phyloP scores from a whole-genome alignment of 805 yeast species.

The Sporopachydermia lactativora region DNA sequence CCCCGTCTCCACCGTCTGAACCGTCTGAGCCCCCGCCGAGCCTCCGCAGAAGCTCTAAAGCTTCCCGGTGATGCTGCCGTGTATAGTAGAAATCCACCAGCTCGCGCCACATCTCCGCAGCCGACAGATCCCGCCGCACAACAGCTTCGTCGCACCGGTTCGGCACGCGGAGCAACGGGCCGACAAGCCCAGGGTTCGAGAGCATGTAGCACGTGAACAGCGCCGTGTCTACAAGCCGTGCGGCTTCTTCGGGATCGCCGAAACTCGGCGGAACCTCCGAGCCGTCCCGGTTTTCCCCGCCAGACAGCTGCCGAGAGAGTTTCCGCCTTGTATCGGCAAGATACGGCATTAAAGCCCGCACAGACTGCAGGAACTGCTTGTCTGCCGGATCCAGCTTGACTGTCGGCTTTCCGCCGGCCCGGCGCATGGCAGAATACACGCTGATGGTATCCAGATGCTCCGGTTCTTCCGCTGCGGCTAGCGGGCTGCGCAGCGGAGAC shows the following conservation, averaged over 20 bases:
- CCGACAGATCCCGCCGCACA: constrained; percentile 40
- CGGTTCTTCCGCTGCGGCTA: background rate
- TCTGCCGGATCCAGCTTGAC: constrained; percentile 3
- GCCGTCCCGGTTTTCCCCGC: too few species aligned
- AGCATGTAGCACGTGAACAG: constrained; percentile 61
- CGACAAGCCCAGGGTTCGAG: constrained; percentile 60
- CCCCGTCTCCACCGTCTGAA: background rate
- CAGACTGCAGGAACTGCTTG: constrained; percentile 9
- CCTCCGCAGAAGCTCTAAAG: constrained; percentile 43
- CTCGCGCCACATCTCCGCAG: constrained; percentile 41
- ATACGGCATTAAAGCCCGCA: constrained; percentile 25
- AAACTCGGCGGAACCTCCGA: too few species aligned
- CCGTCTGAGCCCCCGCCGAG: constrained; percentile 12
- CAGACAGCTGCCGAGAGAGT: constrained; percentile 16
- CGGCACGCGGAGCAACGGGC: constrained; percentile 65
- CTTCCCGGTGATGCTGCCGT: constrained; percentile 46
- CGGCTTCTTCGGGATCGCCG: constrained; percentile 20
- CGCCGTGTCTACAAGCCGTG: constrained; percentile 54
- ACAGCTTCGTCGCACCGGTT: constrained; percentile 58
- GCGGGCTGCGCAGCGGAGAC: too few species aligned
- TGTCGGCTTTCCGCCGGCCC: too few species aligned
- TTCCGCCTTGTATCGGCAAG: constrained; percentile 37
- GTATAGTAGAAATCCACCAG: constrained; percentile 65
- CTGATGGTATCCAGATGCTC: background rate
- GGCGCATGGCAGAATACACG: too few species aligned